Base-by-base conservation (phyloP, 495 filamentous ascomycete genomes). In the Aspergillus affinis region DNA sequence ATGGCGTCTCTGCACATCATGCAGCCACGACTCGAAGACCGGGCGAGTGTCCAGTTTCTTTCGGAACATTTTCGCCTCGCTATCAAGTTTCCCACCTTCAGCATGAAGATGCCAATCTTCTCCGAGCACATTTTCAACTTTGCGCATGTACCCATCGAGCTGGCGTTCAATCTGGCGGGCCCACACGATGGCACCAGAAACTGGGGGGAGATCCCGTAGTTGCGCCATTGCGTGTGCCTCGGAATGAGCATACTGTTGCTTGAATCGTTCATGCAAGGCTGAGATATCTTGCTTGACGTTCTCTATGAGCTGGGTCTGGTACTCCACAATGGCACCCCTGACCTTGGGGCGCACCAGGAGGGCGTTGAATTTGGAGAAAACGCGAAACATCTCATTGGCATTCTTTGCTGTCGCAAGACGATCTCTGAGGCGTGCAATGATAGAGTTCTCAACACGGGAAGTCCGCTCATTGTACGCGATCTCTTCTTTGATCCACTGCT, bases 321-420 rank as follows among this genome's bases (percentile, higher is more conserved):
- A 99, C 71, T 98, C 95, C 26, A 91, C 87, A 68, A 99, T 99
- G 53, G 94, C 94, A 67, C 94, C 92, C 48, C 94, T 86, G 71
- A 99, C 97, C 79, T 98, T 98, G 18, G 95, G 95, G 29, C 94
- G 86, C 51, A 99, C 92, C 67, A 99, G 93, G 51, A 99, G 87
- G 27, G 94, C 95, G 68, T 99, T 99, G 82, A 99, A 99, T 69
- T 97, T 97, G 19, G 94, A 99, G 70, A 98, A 98, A 50, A 99
- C 94, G 44, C 95, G 90, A 72, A 99, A 99, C 94, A 98, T 99
- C 70, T 98, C 94, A 70, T 95, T 98, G 20, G 94, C 94, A 55
- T 88, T 93, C 80, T 93, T 98, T 13, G 94, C 92, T 3, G 90
- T 97, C 2, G 93, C 94, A 54, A 99, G 80, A 47, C 94, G 89